Conservation (phyloP, 495 filamentous ascomycete genomes). For the Penicillium riverlandense region DNA sequence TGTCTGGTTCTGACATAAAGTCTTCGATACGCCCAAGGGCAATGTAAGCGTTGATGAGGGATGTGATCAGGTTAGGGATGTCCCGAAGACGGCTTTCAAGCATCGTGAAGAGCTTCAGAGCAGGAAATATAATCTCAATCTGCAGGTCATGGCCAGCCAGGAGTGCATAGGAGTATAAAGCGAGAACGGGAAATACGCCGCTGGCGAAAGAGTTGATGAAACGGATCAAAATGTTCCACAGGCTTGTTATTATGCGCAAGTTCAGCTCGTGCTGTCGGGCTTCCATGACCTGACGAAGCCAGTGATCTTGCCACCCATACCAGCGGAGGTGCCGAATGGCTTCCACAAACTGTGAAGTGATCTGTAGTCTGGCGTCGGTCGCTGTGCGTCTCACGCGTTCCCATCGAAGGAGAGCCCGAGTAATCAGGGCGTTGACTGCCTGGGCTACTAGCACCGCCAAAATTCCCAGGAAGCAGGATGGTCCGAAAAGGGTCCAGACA, state of each 20-base stretch:
- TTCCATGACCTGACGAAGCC: slow-evolving; percentile 67
- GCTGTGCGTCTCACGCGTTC: slow-evolving; percentile 58
- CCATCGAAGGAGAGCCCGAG: slow-evolving; percentile 51
- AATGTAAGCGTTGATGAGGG: slow-evolving; percentile 66
- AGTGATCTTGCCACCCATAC: slow-evolving; percentile 80
- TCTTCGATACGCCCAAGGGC: slow-evolving; percentile 70
- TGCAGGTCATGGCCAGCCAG: slow-evolving; percentile 55
- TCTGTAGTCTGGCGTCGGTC: slow-evolving; percentile 66
- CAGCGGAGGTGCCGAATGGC: slow-evolving; percentile 78
- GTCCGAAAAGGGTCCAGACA: slow-evolving; percentile 69
- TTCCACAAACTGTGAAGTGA: slow-evolving; percentile 72
- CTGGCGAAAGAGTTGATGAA: slow-evolving; percentile 58
- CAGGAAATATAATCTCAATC: slow-evolving; percentile 76
- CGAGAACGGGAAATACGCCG: slow-evolving; percentile 67
- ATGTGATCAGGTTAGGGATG: slow-evolving; percentile 61
- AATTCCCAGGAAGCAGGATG: slow-evolving; percentile 69
- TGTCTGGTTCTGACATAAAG: slow-evolving; percentile 80
- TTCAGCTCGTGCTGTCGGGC: slow-evolving; percentile 60
- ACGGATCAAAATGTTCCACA: slow-evolving; percentile 52
- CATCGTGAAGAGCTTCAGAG: slow-evolving; percentile 69
- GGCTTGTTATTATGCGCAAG: slow-evolving; percentile 53
- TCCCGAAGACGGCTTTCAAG: slow-evolving; percentile 62
- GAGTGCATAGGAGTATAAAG: slow-evolving; percentile 70
- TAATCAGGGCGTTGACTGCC: slow-evolving; percentile 53
- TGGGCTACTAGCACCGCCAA: slow-evolving; percentile 58